A percentile compares a stretch with the other conserved stretches of the same genome.
These are phyloP conservation scores for Bipolaris cookei DNA, from an alignment of 2,329 filamentous ascomycete genomes.

Conservation along the genomic window DNA sequence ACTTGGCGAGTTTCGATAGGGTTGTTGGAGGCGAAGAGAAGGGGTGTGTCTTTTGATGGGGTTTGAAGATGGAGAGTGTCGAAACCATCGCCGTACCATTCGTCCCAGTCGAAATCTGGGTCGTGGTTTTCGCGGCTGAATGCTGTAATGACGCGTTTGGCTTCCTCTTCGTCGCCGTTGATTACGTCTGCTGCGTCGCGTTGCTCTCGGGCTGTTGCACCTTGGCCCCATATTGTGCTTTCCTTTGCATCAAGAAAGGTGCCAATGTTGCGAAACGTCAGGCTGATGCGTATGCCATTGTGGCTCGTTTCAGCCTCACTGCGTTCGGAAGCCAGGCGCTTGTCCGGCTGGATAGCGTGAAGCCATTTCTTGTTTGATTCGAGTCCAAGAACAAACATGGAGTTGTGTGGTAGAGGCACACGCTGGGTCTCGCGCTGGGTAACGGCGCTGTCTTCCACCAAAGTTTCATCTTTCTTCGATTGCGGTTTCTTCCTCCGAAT, in stretches of 20 bases:
- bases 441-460: constrained; percentile 31
- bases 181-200: constrained; percentile 67
- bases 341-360: constrained; percentile 90
- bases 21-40: constrained; percentile 48
- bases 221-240: constrained; percentile 86
- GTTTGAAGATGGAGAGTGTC: constrained; percentile 72
- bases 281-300: constrained; percentile 78
- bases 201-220: constrained; percentile 72
- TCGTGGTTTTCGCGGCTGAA: constrained; percentile 85
- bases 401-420: constrained; percentile 83
- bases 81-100: constrained; percentile 78
- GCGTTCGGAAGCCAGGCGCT: constrained; percentile 72
- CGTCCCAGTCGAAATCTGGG: constrained; percentile 74
- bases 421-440: constrained; percentile 64
- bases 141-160: constrained; percentile 72
- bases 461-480: constrained; percentile 14
- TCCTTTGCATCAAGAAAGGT: constrained; percentile 77
- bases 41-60: constrained; percentile 41
- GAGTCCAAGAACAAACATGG: constrained; percentile 81
- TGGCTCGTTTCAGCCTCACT: constrained; percentile 72
- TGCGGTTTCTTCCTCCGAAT: constrained; percentile 76
- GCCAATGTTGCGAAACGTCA: constrained; percentile 89
- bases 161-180: constrained; percentile 71
- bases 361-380: constrained; percentile 85
- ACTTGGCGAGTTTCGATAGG: constrained; percentile 41